Conservation (phyloP, 176 grass and related monocot genomes). For the Eleusine indica region DNA sequence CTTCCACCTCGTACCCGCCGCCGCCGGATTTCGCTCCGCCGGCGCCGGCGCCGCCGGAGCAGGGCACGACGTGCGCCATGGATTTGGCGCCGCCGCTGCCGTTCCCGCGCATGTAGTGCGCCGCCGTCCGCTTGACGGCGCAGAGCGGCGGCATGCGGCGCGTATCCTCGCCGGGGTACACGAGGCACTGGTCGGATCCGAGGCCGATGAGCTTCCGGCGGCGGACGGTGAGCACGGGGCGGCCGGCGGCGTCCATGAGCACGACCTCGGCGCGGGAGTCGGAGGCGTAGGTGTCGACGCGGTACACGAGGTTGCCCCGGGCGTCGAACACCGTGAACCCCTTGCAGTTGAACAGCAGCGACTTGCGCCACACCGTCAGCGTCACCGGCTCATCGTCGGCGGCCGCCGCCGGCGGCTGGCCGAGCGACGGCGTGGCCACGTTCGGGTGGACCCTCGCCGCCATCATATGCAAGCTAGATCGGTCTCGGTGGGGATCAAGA, state of each 20-base stretch:
- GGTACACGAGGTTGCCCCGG: constrained; percentile 74
- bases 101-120: constrained; percentile 36
- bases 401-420: not conserved
- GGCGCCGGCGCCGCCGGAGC: constrained; percentile 24
- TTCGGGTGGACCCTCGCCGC: constrained; percentile 60
- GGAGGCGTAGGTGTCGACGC: constrained; percentile 85
- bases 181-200: constrained; percentile 63
- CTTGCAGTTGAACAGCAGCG: constrained; percentile 77
- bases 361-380: constrained; percentile 96
- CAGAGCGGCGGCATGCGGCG: constrained; percentile 46
- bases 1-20: constrained; percentile 60
- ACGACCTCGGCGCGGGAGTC: constrained; percentile 73
- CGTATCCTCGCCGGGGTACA: constrained; percentile 65
- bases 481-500: not conserved
- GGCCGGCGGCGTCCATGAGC: constrained; percentile 84
- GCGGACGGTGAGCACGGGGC: constrained; percentile 67
- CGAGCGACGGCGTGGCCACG: constrained; percentile 34
- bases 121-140: constrained; percentile 62
- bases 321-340: constrained; percentile 89
- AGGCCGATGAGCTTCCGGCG: constrained; percentile 78
- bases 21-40: not conserved
- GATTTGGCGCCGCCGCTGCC: constrained; percentile 23
- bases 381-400: constrained; percentile 39
- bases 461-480: not conserved
- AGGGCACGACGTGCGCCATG: constrained; percentile 52